Evolutionary conservation across 805 yeast genomes (phyloP).

Genomic region (Yamadazyma akitaensis): DNA sequence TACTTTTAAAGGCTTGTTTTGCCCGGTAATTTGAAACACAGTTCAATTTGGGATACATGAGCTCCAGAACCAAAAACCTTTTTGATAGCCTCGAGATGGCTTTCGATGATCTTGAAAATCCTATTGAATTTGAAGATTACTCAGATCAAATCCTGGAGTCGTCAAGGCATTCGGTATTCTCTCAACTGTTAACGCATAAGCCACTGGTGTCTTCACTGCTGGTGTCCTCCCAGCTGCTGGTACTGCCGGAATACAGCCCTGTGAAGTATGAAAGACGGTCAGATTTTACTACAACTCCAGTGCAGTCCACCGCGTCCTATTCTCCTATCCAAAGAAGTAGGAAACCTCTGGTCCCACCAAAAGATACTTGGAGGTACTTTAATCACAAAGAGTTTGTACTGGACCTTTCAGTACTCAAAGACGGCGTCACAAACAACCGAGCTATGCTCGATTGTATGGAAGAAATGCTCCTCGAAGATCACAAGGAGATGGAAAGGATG

Average conservation of each 20-base stretch:
- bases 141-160: conserved; percentile 5
- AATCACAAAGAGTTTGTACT: neutral
- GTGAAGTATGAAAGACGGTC: neutral
- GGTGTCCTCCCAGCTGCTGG: conserved; percentile 2
- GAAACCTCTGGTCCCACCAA: conserved; percentile 5
- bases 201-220: conserved; percentile 1
- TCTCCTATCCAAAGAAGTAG: neutral
- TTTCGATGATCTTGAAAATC: neutral
- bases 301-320: neutral
- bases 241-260: neutral
- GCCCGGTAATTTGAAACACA: neutral
- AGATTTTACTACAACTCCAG: neutral
- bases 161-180: conserved; percentile 5
- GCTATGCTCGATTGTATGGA: conserved; percentile 24
- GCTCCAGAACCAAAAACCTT: conserved; percentile 1
- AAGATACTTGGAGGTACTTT: conserved; percentile 1
- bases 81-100: conserved; percentile 1
- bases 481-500: conserved; percentile 15
- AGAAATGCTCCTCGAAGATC: conserved; percentile 26
- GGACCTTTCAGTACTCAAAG: conserved; percentile 5
- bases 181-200: neutral
- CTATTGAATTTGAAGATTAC: neutral
- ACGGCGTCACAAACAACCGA: conserved; percentile 13
- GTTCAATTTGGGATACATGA: neutral
- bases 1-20: neutral